Evolutionary conservation across 306 rosid genomes (phyloP), one percentile per base, ranked within the genome.

Genomic region (Hippophae gyantsensis): DNA sequence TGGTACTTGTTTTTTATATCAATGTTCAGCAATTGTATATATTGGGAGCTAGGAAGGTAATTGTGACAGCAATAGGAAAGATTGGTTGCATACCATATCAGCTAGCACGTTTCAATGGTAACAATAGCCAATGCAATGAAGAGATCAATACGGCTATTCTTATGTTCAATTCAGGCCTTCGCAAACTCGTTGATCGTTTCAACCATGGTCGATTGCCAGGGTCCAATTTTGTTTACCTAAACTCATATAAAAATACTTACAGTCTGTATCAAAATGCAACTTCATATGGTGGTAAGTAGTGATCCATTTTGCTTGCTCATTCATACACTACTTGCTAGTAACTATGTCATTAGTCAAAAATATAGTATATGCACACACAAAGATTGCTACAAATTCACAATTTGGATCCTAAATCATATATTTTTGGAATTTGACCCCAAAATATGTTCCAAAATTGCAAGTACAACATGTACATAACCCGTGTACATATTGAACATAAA

Each of bases 71-170:
- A 58, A 75, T 90, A 0, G 98, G 96, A 1, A 92, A 83, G 69
- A 87, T 90, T 42, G 98, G 98, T 0, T 90, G 98, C 87, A 87
- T 90, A 55, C 98, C 96, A 7, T 90, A 83, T 60, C 64, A 90
- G 57, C 77, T 90, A 6, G 98, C 96, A 13, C 81, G 98, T 58
- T 67, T 65, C 23, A 60, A 57, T 7, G 74, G 95, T 43, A 87
- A 83, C 70, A 64, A 18, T 71, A 85, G 60, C 47, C 74, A 74
- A 46, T 90, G 98, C 89, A 85, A 87, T 55, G 95, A 90, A 13
- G 77, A 79, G 48, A 78, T 87, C 82, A 90, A 90, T 74, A 58
- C 26, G n/a, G 92, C 76, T 10, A 79, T 90, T n/a, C 2, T 43
- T 43, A 7, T 79, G 41, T 92, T 92, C 82, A 92, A 92, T 77